A percentile compares a stretch with the other conserved stretches of the same genome.
Evolutionary conservation across 2,329 filamentous ascomycete species (phyloP).

Genomic region (Colletotrichum coccodes): DNA sequence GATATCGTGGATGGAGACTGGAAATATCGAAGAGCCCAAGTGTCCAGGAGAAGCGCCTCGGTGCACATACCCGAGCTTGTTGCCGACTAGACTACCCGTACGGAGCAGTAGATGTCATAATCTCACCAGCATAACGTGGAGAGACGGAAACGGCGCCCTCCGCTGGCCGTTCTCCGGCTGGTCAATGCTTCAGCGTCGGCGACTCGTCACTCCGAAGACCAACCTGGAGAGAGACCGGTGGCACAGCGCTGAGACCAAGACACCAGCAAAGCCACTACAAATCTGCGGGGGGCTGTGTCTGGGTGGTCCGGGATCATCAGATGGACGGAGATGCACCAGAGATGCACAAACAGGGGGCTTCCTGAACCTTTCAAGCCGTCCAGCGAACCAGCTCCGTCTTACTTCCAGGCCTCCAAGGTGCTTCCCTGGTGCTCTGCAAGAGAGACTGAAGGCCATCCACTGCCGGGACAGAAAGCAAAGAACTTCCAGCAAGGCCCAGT

Average conservation of each 20-base stretch:
- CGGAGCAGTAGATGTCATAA: conserved; percentile 4
- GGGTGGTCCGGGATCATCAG: conserved; percentile 4
- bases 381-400: not conserved
- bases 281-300: conserved; percentile 16
- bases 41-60: not conserved
- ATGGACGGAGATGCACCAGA: conserved; percentile 2
- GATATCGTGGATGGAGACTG: not conserved
- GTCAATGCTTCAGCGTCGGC: not conserved
- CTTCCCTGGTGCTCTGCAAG: not conserved
- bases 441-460: not conserved
- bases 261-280: not conserved
- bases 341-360: conserved; percentile 14
- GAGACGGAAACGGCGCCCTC: conserved; percentile 13
- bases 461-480: not conserved
- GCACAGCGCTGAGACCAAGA: not conserved
- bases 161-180: not conserved
- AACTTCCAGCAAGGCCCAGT: conserved; percentile 1
- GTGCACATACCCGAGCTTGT: not conserved
- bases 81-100: not conserved
- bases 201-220: conserved; percentile 5
- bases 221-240: not conserved
- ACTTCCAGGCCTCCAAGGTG: not conserved
- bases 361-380: not conserved
- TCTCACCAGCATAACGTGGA: not conserved
- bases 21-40: not conserved